These are phyloP conservation scores for Diplogelasinospora grovesii DNA, from an alignment of 495 filamentous ascomycete genomes.

Conservation along the genomic window DNA sequence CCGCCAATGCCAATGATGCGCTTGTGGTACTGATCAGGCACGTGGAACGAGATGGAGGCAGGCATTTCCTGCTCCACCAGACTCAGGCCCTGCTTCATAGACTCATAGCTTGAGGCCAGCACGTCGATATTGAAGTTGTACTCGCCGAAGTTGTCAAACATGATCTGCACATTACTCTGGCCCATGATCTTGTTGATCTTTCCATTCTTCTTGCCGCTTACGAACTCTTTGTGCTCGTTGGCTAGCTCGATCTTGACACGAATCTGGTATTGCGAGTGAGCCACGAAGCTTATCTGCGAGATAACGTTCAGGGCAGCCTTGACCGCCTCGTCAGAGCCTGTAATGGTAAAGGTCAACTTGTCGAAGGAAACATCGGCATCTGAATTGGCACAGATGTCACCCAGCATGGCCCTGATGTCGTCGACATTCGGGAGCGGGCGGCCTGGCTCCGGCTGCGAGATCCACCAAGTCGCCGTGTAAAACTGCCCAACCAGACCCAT, in stretches of 20 bases:
- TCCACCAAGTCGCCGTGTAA: constrained; percentile 95
- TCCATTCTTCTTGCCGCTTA: constrained; percentile 98
- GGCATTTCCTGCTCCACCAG: constrained; percentile 99
- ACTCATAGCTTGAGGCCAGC: constrained; percentile 81
- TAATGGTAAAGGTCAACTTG: constrained; percentile 86
- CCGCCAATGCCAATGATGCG: constrained; percentile 98
- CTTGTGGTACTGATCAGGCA: constrained; percentile 99
- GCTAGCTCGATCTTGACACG: constrained; percentile 97
- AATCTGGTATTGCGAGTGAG: constrained; percentile 81
- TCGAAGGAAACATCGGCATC: constrained; percentile 93
- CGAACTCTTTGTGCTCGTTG: constrained; percentile 99
- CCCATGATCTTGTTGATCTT: constrained; percentile 99
- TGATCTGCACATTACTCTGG: constrained; percentile 96
- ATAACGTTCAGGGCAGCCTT: constrained; percentile 90
- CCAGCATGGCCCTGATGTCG: constrained; percentile 83
- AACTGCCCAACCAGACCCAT: constrained; percentile 96
- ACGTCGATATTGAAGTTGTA: constrained; percentile 99
- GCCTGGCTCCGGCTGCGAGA: constrained; percentile 70
- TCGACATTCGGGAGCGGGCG: constrained; percentile 62
- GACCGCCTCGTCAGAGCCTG: constrained; percentile 90
- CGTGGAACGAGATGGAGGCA: constrained; percentile 97
- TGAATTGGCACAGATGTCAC: constrained; percentile 92
- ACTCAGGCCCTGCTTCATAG: constrained; percentile 82
- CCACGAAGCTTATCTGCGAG: constrained; percentile 83
- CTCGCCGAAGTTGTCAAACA: constrained; percentile 97